Base-by-base conservation (phyloP, 768 basidiomycete species). In the Termitomyces eurrhizus region DNA sequence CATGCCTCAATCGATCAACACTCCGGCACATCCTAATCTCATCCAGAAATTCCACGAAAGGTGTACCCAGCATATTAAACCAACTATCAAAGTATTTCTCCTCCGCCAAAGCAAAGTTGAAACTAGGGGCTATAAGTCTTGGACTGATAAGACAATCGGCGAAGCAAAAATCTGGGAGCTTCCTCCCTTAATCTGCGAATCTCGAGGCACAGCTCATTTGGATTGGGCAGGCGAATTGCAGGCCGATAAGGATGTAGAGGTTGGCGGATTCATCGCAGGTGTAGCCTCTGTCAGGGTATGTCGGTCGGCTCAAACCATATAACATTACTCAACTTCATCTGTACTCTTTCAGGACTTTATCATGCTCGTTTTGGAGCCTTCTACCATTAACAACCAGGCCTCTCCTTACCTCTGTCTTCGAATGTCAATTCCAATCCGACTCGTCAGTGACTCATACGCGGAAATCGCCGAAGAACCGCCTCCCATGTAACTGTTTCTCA, bases 181-280 rank as follows among this genome's bases (percentile, higher is more conserved):
- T 1, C 79, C 81, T 1, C 77, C 81, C 12, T 67, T 66, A 58
- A 64, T 67, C 64, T 61, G 46, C 42, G 60, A 41, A 62, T 64
- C 35, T 60, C 61, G 29, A 61, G 62, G 58, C 63, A 66, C 12
- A 71, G 69, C 49, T 36, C 74, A 79, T 62, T 71, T 88, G 4
- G 86, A 88, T 64, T 90, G 86, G 80, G 83, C 83, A 62, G 88
- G 87, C 11, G 78, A 82, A 59, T 61, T 88, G 14, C 68, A 66
- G 39, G 73, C 75, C 48, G 64, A 69, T n/a, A 65, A 74, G 24
- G 71, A 78, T 46, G 69, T 80, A 44, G 70, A 69, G 0, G 73
- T 74, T 45, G 80, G 81, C 32, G 73, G 80, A 5, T 88, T 88
- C 69, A 66, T 59, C 35, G 75, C 78, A 3, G 77, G 70, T n/a